These are phyloP conservation scores for Fusarium bactridioides DNA, from an alignment of 2,329 filamentous ascomycete species.

Conservation along the genomic window DNA sequence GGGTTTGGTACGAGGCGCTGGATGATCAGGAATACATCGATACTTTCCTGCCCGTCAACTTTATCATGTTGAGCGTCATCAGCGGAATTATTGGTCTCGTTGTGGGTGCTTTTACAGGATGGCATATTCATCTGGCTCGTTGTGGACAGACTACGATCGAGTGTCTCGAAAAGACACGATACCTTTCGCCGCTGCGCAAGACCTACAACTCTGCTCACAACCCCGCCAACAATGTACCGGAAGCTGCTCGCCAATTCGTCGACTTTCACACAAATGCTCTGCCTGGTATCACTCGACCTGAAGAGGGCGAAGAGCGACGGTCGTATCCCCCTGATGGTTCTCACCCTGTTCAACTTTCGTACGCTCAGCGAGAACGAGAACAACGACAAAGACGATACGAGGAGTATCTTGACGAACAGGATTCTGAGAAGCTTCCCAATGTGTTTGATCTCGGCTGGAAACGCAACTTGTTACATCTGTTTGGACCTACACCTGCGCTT, in stretches of 20 bases:
- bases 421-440: conserved; percentile 86
- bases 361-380: conserved; percentile 63
- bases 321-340: conserved; percentile 44
- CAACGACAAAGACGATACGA: conserved; percentile 65
- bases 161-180: conserved; percentile 93
- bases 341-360: conserved; percentile 57
- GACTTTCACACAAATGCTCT: conserved; percentile 85
- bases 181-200: conserved; percentile 80
- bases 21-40: conserved; percentile 76
- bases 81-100: conserved; percentile 92
- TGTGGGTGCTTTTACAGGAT: conserved; percentile 85
- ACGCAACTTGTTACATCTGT: conserved; percentile 80
- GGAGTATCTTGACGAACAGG: conserved; percentile 87
- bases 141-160: conserved; percentile 93
- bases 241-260: conserved; percentile 74
- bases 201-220: conserved; percentile 71
- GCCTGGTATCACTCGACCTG: conserved; percentile 79
- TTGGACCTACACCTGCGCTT: conserved; percentile 75
- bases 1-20: conserved; percentile 87
- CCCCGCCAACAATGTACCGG: conserved; percentile 57
- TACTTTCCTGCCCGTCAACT: conserved; percentile 85
- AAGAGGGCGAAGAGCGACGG: conserved; percentile 75
- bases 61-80: conserved; percentile 85
- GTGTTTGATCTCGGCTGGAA: conserved; percentile 91
- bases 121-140: conserved; percentile 86